A percentile compares a stretch with the other conserved stretches of the same genome.
Conservation (phyloP, 2,329 filamentous ascomycete genomes). For the Calonectria pteridis region DNA sequence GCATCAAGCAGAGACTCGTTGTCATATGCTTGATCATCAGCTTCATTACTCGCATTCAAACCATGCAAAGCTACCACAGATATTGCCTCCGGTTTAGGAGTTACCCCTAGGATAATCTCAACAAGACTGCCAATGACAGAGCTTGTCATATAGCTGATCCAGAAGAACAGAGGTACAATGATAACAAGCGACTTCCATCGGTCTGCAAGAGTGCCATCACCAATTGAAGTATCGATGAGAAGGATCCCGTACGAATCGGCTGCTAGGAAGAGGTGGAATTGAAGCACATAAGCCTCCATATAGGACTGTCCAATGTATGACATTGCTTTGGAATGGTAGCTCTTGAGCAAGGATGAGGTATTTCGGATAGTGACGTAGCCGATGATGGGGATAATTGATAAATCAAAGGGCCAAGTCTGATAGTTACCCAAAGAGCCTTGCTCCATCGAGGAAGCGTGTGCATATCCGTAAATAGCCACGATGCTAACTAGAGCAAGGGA, state of each 20-base stretch:
- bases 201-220: slow-evolving; percentile 35
- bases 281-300: slow-evolving; percentile 70
- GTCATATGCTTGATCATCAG: not conserved
- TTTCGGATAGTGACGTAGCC: slow-evolving; percentile 67
- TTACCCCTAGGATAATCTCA: not conserved
- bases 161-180: slow-evolving; percentile 38
- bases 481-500: slow-evolving; percentile 50
- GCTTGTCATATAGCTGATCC: slow-evolving; percentile 21
- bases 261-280: slow-evolving; percentile 72
- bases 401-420: slow-evolving; percentile 57
- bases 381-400: slow-evolving; percentile 67
- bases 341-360: slow-evolving; percentile 30
- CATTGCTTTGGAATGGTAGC: slow-evolving; percentile 53
- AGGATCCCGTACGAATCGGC: slow-evolving; percentile 65
- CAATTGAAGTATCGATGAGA: slow-evolving; percentile 35
- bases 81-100: not conserved
- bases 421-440: not conserved
- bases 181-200: slow-evolving; percentile 42
- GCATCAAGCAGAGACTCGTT: not conserved
- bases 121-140: not conserved
- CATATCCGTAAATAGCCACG: slow-evolving; percentile 4
- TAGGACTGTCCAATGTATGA: slow-evolving; percentile 68
- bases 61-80: not conserved
- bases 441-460: not conserved
- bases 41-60: not conserved